Conservation (phyloP, 495 filamentous ascomycete species). For the Rhypophila decipiens region DNA sequence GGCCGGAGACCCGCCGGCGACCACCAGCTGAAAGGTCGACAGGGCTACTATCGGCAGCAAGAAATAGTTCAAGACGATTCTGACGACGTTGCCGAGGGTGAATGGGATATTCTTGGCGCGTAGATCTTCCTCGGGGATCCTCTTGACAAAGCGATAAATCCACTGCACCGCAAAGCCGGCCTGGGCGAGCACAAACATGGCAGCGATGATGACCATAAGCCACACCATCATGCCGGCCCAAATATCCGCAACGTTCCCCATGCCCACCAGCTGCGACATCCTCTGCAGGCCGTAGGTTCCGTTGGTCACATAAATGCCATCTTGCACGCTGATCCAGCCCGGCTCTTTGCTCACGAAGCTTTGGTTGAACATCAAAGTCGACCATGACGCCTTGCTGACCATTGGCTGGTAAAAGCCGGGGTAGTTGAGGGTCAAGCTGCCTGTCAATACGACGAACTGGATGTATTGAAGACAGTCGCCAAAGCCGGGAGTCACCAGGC, state of each 20-base stretch:
- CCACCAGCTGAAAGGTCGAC: slow-evolving; percentile 87
- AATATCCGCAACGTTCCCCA: slow-evolving; percentile 68
- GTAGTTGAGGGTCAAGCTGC: slow-evolving; percentile 77
- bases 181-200: slow-evolving; percentile 66
- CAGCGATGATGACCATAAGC: slow-evolving; percentile 66
- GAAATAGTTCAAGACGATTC: slow-evolving; percentile 88
- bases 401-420: slow-evolving; percentile 93
- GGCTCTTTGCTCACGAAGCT: slow-evolving; percentile 68
- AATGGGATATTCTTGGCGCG: slow-evolving; percentile 92
- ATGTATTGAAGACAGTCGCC: slow-evolving; percentile 97
- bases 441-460: slow-evolving; percentile 85
- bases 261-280: slow-evolving; percentile 77
- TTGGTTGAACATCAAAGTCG: slow-evolving; percentile 84
- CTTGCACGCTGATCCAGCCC: slow-evolving; percentile 58
- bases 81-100: slow-evolving; percentile 76
- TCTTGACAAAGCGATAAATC: slow-evolving; percentile 61
- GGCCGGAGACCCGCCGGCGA: slow-evolving; percentile 57
- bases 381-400: slow-evolving; percentile 81
- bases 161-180: slow-evolving; percentile 68
- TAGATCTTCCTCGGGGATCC: slow-evolving; percentile 77
- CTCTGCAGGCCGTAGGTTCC: slow-evolving; percentile 71
- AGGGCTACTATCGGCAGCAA: slow-evolving; percentile 78
- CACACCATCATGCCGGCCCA: slow-evolving; percentile 91
- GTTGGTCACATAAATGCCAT: slow-evolving; percentile 74
- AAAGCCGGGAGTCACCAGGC: slow-evolving; percentile 92